Percentiles rank a stretch among this genome's conserved stretches.
These are phyloP conservation scores for Pleurozium schreberi DNA, from an alignment of 225 moss, liverwort and hornwort genomes.

Conservation along the genomic window DNA sequence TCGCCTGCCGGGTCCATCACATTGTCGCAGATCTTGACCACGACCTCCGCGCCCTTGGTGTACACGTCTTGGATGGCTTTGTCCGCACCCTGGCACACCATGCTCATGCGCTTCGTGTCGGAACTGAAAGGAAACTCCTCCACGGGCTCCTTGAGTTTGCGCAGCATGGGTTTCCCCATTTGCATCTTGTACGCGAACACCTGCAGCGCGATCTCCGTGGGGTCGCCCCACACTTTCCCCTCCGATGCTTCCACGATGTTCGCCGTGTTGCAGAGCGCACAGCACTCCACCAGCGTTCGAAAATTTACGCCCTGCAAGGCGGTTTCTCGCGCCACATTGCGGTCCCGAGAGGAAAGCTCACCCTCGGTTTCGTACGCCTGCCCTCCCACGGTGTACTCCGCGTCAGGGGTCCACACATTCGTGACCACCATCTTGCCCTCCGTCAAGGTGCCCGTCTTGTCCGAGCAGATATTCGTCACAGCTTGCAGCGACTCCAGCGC, in stretches of 20 bases:
- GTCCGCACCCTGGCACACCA: slow-evolving; percentile 10
- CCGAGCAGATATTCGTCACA: slow-evolving; percentile 45
- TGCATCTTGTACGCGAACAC: slow-evolving; percentile 28
- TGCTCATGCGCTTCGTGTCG: slow-evolving; percentile 35
- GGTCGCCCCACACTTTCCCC: slow-evolving; percentile 47
- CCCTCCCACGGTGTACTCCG: slow-evolving; percentile 6
- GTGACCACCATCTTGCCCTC: slow-evolving; percentile 50
- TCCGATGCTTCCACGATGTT: slow-evolving; percentile 37
- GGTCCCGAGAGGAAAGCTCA: background rate
- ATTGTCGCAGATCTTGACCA: slow-evolving; percentile 10
- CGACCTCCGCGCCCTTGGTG: slow-evolving; percentile 13
- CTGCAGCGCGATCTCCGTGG: slow-evolving; percentile 32
- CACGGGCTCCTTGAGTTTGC: slow-evolving; percentile 10
- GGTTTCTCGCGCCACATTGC: background rate
- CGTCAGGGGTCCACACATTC: slow-evolving; percentile 27
- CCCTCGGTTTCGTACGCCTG: slow-evolving; percentile 20
- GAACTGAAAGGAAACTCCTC: slow-evolving; percentile 31
- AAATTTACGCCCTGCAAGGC: slow-evolving; percentile 17
- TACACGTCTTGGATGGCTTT: background rate
- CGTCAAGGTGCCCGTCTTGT: slow-evolving; percentile 46
- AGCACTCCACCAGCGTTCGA: slow-evolving; percentile 34
- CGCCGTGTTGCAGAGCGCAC: slow-evolving; percentile 56
- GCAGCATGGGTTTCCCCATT: slow-evolving; percentile 26
- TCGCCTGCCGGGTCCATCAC: slow-evolving; percentile 14
- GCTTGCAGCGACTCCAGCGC: slow-evolving; percentile 44